Base-by-base conservation (phyloP, 148 eudicot species). In the Simmondsia chinensis region DNA sequence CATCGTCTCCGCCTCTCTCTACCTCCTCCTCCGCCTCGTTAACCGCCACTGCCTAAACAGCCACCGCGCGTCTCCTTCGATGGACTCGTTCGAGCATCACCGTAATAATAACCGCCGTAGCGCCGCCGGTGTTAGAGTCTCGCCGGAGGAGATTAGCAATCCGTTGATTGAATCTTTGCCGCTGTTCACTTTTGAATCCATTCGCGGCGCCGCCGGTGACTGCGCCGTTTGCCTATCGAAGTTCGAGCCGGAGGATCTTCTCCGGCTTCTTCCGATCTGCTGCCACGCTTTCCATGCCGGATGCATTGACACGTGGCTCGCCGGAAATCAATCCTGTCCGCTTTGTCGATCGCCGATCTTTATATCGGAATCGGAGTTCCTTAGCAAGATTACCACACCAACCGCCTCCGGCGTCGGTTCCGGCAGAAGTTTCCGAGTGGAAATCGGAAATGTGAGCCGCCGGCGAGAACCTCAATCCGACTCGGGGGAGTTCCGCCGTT, bases 221-320 rank as follows among this genome's bases (percentile, higher is more conserved):
- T 91, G 99, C 40, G 86, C 96, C 3, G 95, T 91, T 0, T 91
- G 99, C 23, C 42, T 91, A 0, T 79, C 94, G 2, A 91, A 73
- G 29, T 86, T 91, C 65, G 94, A 91, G 53, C 42, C 49, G 29
- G 34, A 69, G 2, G 99, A 91, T 63, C 77, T 61, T 46, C 81
- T 91, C 4, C 83, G 96, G 0, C 45, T 91, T 2, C 64, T 91
- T 2, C 95, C 99, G 0, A 43, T 86, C 5, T 85, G 99, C 30
- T 91, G 95, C 43, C 99, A 91, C 60, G 96, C 87, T 0, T 91
- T 91, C 14, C 99, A 91, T 50, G 65, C 68, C 2, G 65, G 36
- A 1, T 91, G 99, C 33, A 77, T 91, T 42, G 99, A 86, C 72
- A 46, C 89, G 33, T 91, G 99, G 99, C 76, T 91, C 0, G 20